Conservation (phyloP, 164 flowering plant genomes). For the Sedum album region DNA sequence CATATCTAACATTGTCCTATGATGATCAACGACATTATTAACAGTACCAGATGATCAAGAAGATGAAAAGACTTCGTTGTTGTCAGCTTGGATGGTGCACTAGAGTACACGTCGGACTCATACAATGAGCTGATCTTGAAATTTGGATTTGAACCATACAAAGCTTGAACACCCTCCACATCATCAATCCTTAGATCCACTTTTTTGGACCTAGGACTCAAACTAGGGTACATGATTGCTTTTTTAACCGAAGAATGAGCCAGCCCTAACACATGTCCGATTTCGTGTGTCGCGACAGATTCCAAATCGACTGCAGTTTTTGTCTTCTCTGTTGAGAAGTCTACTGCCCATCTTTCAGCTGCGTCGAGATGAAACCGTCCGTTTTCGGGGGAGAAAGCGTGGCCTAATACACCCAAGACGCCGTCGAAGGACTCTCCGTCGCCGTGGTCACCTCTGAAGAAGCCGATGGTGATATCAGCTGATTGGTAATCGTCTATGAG, state of each 20-base stretch:
- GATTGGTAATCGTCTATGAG: conserved; percentile 19
- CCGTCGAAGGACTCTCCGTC: conserved; percentile 80
- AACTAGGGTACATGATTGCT: conserved; percentile 57
- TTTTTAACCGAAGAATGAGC: conserved; percentile 45
- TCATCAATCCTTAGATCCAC: conserved; percentile 46
- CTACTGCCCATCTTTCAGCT: conserved; percentile 53
- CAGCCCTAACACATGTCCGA: conserved; percentile 59
- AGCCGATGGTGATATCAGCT: conserved; percentile 56
- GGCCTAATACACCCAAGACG: conserved; percentile 53
- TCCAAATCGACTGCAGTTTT: conserved; percentile 43
- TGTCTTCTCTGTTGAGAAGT: conserved; percentile 20
- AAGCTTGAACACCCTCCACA: conserved; percentile 45
- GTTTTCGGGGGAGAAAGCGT: conserved; percentile 59
- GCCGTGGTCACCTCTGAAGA: conserved; percentile 54
- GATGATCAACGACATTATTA: neutral
- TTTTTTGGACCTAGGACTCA: conserved; percentile 36
- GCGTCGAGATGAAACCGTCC: conserved; percentile 64
- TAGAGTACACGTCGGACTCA: conserved; percentile 23
- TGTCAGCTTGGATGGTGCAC: neutral
- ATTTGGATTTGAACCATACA: conserved; percentile 55
- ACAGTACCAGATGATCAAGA: neutral
- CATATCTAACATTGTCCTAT: neutral
- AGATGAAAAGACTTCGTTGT: neutral
- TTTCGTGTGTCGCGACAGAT: conserved; percentile 57
- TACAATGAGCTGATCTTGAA: conserved; percentile 28